Evolutionary conservation across 2,329 filamentous ascomycete genomes (phyloP).

Genomic region (Rosellinia necatrix): DNA sequence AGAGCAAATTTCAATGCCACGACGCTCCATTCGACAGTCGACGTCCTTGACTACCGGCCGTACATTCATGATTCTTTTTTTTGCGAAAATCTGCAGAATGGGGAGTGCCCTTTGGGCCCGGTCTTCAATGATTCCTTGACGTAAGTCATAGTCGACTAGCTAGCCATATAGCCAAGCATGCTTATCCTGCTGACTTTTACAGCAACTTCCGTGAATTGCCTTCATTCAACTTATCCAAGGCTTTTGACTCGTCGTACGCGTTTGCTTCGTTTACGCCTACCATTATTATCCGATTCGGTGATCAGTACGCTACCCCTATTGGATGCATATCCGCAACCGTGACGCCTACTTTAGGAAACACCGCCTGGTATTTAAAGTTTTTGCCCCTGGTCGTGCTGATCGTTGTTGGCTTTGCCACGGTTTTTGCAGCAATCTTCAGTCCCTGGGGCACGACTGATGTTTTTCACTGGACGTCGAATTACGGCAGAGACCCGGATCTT

Average conservation of each 20-base stretch:
- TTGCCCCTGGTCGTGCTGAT: conserved; percentile 79
- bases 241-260: conserved; percentile 81
- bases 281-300: conserved; percentile 76
- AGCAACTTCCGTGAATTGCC: conserved; percentile 55
- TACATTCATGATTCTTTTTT: conserved; percentile 64
- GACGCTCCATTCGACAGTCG: conserved; percentile 72
- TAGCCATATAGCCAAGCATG: not conserved
- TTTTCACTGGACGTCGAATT: conserved; percentile 98
- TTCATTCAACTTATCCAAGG: conserved; percentile 73
- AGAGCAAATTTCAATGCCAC: conserved; percentile 61
- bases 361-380: conserved; percentile 73
- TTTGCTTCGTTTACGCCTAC: conserved; percentile 82
- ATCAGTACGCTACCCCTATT: conserved; percentile 64
- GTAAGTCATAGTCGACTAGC: no score
- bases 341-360: conserved; percentile 77
- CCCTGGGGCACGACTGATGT: conserved; percentile 92
- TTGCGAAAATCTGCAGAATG: conserved; percentile 66
- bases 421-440: conserved; percentile 84
- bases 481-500: conserved; percentile 89
- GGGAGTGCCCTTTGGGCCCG: conserved; percentile 74
- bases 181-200: conserved; percentile 33
- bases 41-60: conserved; percentile 78
- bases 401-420: conserved; percentile 79
- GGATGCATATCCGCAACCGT: conserved; percentile 82
- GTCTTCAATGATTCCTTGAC: no score